phyloP scores from a whole-genome alignment of 169 alveolate species.

The Plasmodium reichenowi region DNA sequence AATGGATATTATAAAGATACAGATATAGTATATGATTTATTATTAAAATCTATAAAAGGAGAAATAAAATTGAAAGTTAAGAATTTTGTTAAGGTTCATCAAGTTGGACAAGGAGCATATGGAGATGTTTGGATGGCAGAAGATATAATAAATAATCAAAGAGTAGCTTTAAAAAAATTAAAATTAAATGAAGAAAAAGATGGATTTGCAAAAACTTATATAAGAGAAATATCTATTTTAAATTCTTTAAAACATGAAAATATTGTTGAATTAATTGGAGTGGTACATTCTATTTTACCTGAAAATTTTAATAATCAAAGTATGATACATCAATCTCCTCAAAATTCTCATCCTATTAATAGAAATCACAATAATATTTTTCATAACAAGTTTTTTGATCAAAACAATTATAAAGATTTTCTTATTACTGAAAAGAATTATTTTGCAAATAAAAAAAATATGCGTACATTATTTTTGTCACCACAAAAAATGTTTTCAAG shows the following conservation, averaged over 20 bases:
- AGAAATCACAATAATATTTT: too few relatives aligned
- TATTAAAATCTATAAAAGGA: slow-evolving; percentile 44
- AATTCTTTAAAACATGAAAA: slow-evolving; percentile 87
- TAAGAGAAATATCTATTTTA: slow-evolving; percentile 89
- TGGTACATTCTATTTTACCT: slow-evolving; percentile 83
- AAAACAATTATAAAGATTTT: too few relatives aligned
- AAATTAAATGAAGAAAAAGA: slow-evolving; percentile 90
- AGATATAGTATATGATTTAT: slow-evolving; percentile 12
- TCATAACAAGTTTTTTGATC: too few relatives aligned
- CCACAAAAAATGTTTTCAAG: too few relatives aligned
- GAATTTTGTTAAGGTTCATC: slow-evolving; percentile 89
- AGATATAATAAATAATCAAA: slow-evolving; percentile 83
- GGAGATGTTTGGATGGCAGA: slow-evolving; percentile 94
- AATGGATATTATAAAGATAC: slow-evolving; percentile 1
- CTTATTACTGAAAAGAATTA: too few relatives aligned
- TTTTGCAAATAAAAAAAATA: too few relatives aligned
- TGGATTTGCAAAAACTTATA: slow-evolving; percentile 92
- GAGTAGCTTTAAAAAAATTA: slow-evolving; percentile 90
- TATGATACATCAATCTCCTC: background rate
- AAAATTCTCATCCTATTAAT: background rate
- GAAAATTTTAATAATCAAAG: background rate
- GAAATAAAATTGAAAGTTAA: slow-evolving; percentile 55
- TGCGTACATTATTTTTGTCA: too few relatives aligned
- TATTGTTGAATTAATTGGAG: slow-evolving; percentile 88
- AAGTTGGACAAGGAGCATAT: slow-evolving; percentile 93